phyloP scores from a whole-genome alignment of 2,329 filamentous ascomycete species.

The Fusarium sp. region DNA sequence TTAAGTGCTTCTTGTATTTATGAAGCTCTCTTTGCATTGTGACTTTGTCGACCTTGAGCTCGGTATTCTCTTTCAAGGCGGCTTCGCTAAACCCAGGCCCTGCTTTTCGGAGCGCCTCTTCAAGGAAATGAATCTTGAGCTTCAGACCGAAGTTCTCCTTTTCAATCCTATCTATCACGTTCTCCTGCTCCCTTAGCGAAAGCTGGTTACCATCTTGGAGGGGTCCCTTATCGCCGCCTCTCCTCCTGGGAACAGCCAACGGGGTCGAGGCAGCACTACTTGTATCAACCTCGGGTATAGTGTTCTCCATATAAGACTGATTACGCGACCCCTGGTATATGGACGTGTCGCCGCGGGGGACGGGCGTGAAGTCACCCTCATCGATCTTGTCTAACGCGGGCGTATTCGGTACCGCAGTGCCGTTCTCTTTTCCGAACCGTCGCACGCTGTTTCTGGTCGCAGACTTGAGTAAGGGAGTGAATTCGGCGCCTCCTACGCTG shows the following conservation, averaged over 20 bases:
- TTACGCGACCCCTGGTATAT: conserved; percentile 74
- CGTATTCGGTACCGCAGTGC: conserved; percentile 70
- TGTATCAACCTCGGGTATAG: conserved; percentile 78
- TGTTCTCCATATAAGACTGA: conserved; percentile 74
- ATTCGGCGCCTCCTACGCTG: conserved; percentile 78
- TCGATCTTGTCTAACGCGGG: conserved; percentile 75
- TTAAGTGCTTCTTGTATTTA: conserved; percentile 86
- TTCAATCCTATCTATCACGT: conserved; percentile 93
- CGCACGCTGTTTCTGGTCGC: conserved; percentile 78
- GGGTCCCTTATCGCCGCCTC: conserved; percentile 72
- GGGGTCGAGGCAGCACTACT: conserved; percentile 89
- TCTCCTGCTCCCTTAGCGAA: conserved; percentile 93
- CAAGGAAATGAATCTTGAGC: conserved; percentile 95
- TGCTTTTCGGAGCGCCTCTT: conserved; percentile 87
- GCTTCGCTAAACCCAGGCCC: conserved; percentile 91
- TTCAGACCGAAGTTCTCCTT: conserved; percentile 99
- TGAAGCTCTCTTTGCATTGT: conserved; percentile 90
- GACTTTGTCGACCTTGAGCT: conserved; percentile 91
- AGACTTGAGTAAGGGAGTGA: conserved; percentile 91
- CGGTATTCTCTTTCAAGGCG: conserved; percentile 93
- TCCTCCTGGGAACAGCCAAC: conserved; percentile 74
- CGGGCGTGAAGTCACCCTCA: conserved; percentile 78
- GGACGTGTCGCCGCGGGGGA: conserved; percentile 80
- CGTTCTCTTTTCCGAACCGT: conserved; percentile 72
- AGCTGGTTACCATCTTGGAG: conserved; percentile 89